Evolutionary conservation across 805 yeast species (phyloP).

Genomic region (Torulaspora delbrueckii): DNA sequence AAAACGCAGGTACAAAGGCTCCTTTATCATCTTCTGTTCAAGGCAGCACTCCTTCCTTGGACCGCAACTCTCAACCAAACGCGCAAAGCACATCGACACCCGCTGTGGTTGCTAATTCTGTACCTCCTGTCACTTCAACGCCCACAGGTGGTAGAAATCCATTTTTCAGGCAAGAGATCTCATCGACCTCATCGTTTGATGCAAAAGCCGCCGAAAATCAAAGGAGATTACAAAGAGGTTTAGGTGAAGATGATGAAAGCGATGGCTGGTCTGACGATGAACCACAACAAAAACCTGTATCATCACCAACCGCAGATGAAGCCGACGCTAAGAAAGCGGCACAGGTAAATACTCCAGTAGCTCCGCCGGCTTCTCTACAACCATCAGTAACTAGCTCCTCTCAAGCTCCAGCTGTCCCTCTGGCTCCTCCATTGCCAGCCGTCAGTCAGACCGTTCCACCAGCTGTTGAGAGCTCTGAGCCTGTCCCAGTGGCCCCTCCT

Average conservation of each 20-base stretch:
- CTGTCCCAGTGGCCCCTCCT: conserved; percentile 33
- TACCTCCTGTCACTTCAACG: conserved; percentile 10
- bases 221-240: conserved; percentile 62
- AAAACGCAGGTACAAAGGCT: neutral
- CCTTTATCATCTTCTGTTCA: neutral
- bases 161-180: conserved; percentile 49
- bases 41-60: neutral
- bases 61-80: neutral
- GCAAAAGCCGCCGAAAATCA: conserved; percentile 61
- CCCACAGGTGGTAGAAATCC: conserved; percentile 40
- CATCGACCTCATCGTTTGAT: conserved; percentile 41
- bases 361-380: neutral
- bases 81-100: neutral
- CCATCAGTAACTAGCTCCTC: neutral
- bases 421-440: conserved; percentile 10
- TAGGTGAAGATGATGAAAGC: conserved; percentile 33
- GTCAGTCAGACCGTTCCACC: conserved; percentile 9
- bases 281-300: conserved; percentile 15
- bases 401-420: conserved; percentile 12
- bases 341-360: conserved; percentile 5
- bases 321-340: conserved; percentile 30
- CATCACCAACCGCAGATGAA: conserved; percentile 25
- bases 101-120: neutral
- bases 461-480: conserved; percentile 22
- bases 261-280: conserved; percentile 39